Evolutionary conservation across 2,329 filamentous ascomycete species (phyloP).

Genomic region (Achaetomium macrosporum): DNA sequence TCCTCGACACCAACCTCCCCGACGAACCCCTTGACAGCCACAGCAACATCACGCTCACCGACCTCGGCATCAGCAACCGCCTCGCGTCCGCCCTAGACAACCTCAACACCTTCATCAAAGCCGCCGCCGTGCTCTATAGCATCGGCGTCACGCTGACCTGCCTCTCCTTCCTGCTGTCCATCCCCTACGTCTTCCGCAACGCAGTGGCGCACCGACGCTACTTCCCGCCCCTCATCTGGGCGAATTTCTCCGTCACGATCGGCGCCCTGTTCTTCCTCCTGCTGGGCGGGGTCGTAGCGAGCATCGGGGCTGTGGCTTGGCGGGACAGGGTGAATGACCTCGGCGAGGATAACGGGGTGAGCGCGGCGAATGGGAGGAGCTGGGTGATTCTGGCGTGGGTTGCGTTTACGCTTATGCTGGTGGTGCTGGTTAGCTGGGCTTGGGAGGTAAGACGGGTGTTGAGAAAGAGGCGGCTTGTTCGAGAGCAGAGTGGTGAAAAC

Average conservation of each 20-base stretch:
- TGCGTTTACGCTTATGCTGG: conserved; percentile 10
- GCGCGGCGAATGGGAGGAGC: conserved; percentile 4
- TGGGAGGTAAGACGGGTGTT: not conserved
- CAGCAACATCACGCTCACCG: conserved; percentile 14
- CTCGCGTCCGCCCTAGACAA: conserved; percentile 17
- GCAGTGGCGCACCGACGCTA: too few species aligned
- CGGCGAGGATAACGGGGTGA: conserved; percentile 11
- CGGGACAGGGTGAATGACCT: conserved; percentile 9
- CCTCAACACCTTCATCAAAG: conserved; percentile 17
- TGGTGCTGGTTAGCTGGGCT: conserved; percentile 15
- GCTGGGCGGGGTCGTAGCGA: conserved; percentile 9
- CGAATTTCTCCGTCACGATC: not conserved
- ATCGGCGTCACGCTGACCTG: conserved; percentile 17
- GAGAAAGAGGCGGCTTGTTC: not conserved
- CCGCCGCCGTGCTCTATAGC: conserved; percentile 21
- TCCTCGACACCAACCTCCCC: not conserved
- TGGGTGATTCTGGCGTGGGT: conserved; percentile 17
- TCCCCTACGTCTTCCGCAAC: conserved; percentile 10
- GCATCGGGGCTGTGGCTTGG: conserved; percentile 7
- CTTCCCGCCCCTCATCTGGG: not conserved
- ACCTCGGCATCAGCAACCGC: conserved; percentile 18
- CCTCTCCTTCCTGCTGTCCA: conserved; percentile 16
- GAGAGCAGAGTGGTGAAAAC: too few species aligned
- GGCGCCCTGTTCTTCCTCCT: conserved; percentile 10
- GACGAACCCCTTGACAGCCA: conserved; percentile 18